phyloP scores from a whole-genome alignment of 192 early-diverging fungal species.

The Allomyces macrogynus region DNA sequence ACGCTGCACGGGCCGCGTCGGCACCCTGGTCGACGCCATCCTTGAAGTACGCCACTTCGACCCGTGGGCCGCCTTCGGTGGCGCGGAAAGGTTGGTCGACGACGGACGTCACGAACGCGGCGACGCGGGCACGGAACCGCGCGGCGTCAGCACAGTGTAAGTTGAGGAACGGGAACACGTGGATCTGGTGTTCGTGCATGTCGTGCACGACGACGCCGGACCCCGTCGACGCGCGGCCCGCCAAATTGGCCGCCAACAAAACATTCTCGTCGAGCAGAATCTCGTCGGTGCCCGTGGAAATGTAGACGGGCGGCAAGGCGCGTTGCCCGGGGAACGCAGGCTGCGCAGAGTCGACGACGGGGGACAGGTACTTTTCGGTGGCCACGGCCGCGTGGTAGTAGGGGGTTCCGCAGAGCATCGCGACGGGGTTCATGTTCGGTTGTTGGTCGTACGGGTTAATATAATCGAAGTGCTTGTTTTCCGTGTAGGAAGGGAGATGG shows the following conservation, averaged over 20 bases:
- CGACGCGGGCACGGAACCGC: not conserved
- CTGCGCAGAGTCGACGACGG: not conserved
- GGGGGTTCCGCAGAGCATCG: not conserved
- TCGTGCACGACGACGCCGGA: not conserved
- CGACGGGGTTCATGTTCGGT: not conserved
- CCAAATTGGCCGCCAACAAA: not conserved
- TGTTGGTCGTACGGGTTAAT: not conserved
- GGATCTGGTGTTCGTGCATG: not conserved
- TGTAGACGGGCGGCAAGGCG: not conserved
- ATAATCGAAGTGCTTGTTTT: not conserved
- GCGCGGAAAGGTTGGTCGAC: not conserved
- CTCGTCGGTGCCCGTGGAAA: not conserved
- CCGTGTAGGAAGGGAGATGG: not conserved
- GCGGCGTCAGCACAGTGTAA: not conserved
- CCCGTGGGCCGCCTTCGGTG: not conserved
- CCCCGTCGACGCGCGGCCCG: not conserved
- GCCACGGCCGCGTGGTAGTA: not conserved
- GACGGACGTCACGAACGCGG: not conserved
- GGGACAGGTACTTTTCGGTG: not conserved
- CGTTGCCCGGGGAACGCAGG: not conserved
- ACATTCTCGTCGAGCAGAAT: not conserved
- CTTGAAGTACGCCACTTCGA: not conserved
- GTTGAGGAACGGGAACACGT: not conserved
- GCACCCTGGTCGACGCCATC: not conserved
- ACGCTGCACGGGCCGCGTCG: not conserved